A percentile compares a stretch with the other conserved stretches of the same genome.
phyloP scores from a whole-genome alignment of 345 rosid genomes.

The Salix brachista region DNA sequence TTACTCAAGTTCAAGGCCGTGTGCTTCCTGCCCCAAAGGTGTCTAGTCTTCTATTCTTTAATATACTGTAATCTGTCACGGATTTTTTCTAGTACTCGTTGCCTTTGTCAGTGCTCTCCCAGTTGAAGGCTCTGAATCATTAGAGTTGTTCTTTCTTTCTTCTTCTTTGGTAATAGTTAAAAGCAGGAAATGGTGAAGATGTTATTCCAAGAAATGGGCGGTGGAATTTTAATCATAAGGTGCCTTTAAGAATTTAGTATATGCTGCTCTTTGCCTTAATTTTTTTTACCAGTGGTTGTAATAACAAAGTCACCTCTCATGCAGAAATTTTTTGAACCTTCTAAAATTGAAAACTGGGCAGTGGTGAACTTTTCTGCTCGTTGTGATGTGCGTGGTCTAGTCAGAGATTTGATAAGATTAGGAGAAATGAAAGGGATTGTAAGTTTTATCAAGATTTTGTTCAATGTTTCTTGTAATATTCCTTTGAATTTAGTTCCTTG shows the following conservation, averaged over 20 bases:
- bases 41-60: background rate
- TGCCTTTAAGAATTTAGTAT: background rate
- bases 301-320: background rate
- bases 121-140: background rate
- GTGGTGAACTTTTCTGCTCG: conserved; percentile 31
- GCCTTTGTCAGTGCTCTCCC: background rate
- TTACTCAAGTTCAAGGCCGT: conserved; percentile 83
- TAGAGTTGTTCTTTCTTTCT: background rate
- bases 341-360: conserved; percentile 23
- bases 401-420: conserved; percentile 15
- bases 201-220: conserved; percentile 29
- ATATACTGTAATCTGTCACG: background rate
- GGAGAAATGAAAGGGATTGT: conserved; percentile 37
- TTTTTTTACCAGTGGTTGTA: background rate
- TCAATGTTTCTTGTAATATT: background rate
- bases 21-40: conserved; percentile 72
- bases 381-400: conserved; percentile 13
- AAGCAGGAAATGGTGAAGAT: conserved; percentile 32
- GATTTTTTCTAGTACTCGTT: background rate
- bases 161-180: conserved; percentile 23
- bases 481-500: background rate
- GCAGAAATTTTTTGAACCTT: conserved; percentile 23
- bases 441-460: conserved; percentile 1
- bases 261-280: background rate
- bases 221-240: conserved; percentile 37